Base-by-base conservation (phyloP, 2,329 filamentous ascomycete species). In the Chalara sp. region DNA sequence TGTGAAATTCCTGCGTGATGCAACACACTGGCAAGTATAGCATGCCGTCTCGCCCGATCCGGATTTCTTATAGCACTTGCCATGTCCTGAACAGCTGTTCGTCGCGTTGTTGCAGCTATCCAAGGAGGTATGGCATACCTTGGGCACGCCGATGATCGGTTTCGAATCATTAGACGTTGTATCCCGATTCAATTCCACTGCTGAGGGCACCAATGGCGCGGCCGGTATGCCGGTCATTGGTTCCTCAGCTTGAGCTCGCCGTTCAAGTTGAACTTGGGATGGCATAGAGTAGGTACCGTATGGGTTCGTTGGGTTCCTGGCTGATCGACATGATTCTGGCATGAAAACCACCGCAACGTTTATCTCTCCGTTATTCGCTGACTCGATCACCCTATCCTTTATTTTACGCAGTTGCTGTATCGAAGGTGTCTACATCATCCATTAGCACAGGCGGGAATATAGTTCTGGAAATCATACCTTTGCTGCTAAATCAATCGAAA, bases 41-140 rank as follows among this genome's bases (percentile, higher is more conserved):
- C 92, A 97, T 33, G 74, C 70, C 13, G 71, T 68, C 43, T 70
- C 69, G 61, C 62, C 64, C 39, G 71, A 66, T 41, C 70, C 62
- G 64, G 11, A 90, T 63, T 84, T 86, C 66, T 86, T 75, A 58
- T 77, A 72, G 73, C 93, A 97, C 31, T 69, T 64, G 44, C 93
- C 93, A 68, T 93, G 90, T 49, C 86, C 83, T 11, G 86, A 89
- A 76, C 93, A 99, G 65, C 81, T 82, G 61, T 81, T 78, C 2
- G 93, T 99, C 40, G 72, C 74, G 51, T 76, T 75, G 46, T 78
- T 71, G 71, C 92, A 97, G 51, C 78, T 73, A 40, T 83, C 80
- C 59, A 82, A 70, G 2, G 83, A 84, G 48, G 74, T 67, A 74
- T 95, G 92, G 76, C 92, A 97, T 44, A 81, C 70, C 6, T 87